Base-by-base conservation (phyloP, 2,329 filamentous ascomycete species). In the Diaporthe sp. region DNA sequence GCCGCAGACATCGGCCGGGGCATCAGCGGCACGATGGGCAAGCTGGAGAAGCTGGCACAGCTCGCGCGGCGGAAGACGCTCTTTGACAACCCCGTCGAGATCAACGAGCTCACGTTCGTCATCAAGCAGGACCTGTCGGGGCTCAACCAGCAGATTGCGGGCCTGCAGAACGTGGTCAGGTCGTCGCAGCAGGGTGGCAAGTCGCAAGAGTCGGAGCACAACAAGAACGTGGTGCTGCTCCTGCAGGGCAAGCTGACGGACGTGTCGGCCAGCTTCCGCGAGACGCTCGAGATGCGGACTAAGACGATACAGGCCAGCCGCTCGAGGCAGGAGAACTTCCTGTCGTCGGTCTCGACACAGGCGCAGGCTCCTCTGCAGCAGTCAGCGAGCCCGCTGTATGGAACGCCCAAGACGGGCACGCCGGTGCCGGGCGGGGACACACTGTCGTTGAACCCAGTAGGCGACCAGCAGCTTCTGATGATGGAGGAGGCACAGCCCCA, bases 61-160 rank as follows among this genome's bases (percentile, higher is more conserved):
- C 87, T 99, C 82, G 97, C 97, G n/a, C 96, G 95, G 85, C 92
- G 96, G 81, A 97, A 98, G 86, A 98, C 97, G 13, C 92, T 99
- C 58, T 99, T 99, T 83, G 97, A 99, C 84, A 97, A 99, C 86
- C 95, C 97, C 0, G 94, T 98, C 73, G 97, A 99, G 85, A 98
- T 98, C 84, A 97, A 97, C 84, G 95, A 98, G 85, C 91, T 98
- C 83, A 98, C 96, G 10, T 98, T 96, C 82, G 94, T 98, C 82
- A 98, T 98, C 88, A 98, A 98, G 87, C 96, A 98, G 88, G 96
- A 98, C 82, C 91, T 98, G 71, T 95, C 95, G 1, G 92, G 88
- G 13, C 84, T 92, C 31, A 98, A 98, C 85, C 92, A 95, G 79
- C 94, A 98, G 82, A 98, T 98, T 80, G 94, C 94, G 61, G 88